A percentile compares a stretch with the other conserved stretches of the same genome.
Evolutionary conservation across 2,329 filamentous ascomycete species (phyloP).

Genomic region (Fusarium sulawesiense): DNA sequence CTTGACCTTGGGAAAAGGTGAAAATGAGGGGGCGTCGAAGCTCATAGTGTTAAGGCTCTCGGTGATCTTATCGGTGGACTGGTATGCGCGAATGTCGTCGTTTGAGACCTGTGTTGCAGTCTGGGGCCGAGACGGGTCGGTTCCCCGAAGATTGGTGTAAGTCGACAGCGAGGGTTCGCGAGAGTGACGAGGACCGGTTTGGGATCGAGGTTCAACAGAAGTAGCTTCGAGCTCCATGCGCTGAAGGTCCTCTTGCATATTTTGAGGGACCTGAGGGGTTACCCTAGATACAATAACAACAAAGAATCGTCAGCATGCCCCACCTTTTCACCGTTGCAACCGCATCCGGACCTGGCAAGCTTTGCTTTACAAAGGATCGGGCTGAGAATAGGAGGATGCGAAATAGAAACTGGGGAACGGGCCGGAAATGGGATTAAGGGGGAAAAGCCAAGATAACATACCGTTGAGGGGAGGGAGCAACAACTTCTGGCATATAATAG

Average conservation of each 20-base stretch:
- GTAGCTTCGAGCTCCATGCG: slow-evolving; percentile 86
- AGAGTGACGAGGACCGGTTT: slow-evolving; percentile 51
- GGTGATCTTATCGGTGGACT: slow-evolving; percentile 53
- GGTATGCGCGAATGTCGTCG: slow-evolving; percentile 54
- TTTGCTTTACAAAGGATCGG: slow-evolving; percentile 32
- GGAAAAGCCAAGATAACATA: slow-evolving; percentile 51
- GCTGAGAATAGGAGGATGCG: slow-evolving; percentile 30
- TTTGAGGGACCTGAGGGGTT: slow-evolving; percentile 94
- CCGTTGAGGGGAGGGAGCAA: slow-evolving; percentile 69
- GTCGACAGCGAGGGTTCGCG: slow-evolving; percentile 60
- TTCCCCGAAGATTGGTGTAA: slow-evolving; percentile 50
- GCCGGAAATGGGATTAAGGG: slow-evolving; percentile 31
- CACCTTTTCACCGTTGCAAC: slow-evolving; percentile 48
- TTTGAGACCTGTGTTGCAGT: slow-evolving; percentile 49
- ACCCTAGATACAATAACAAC: slow-evolving; percentile 68
- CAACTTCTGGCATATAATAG: slow-evolving; percentile 70
- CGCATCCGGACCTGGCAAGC: slow-evolving; percentile 43
- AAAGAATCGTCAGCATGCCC: slow-evolving; percentile 54
- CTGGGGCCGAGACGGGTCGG: slow-evolving; percentile 47
- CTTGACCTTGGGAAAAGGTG: slow-evolving; percentile 87
- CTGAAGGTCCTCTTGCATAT: slow-evolving; percentile 95
- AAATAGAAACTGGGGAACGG: slow-evolving; percentile 36
- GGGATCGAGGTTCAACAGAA: slow-evolving; percentile 54
- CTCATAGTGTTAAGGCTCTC: slow-evolving; percentile 57
- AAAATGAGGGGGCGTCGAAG: slow-evolving; percentile 79